Evolutionary conservation across 345 rosid species (phyloP), one percentile per base, ranked within the genome.

Genomic region (Salix arbutifolia): DNA sequence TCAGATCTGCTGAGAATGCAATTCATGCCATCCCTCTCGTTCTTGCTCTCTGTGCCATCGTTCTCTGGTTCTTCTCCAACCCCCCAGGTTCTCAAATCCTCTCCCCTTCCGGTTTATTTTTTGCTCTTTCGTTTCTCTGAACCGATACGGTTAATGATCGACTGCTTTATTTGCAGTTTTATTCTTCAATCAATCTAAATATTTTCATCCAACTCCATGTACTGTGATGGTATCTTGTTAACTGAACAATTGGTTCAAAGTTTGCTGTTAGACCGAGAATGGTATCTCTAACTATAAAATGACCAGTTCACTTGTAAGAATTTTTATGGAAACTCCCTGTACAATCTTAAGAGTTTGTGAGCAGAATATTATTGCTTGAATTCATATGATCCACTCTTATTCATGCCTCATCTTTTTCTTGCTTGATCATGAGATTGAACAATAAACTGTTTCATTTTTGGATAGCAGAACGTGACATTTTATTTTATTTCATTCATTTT

Each of bases 11-110:
- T 9, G 90, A 95, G 86, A 88, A 88, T 73, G 88, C 91, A 18
- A 76, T 95, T 82, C 97, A 95, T 84, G 69, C 84, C 66, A 90
- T 95, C 79, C 99, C 97, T 77, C 72, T 92, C 19, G 58, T 94
- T 48, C 89, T 92, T 58, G 56, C 85, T 33, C 78, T 91, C 46
- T 91, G 91, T 77, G 90, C 87, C 53, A 60, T 83, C 77, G 70
- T 95, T 70, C 97, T 95, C 76, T 92, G 97, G 96, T 83, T 91
- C 84, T 92, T 87, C 89, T 90, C 97, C 71, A 18, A 38, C 73
- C 13, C 11, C 52, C 0, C 17, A 26, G 38, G 61, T 74, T n/a
- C 46, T 42, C 2, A 52, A 52, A 7, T 19, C 58, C 58, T 52
- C 58, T 19, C 58, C 19, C 19, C 58, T 19, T 52, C 21, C 58